These are phyloP conservation scores for Talaromyces marneffei DNA, from an alignment of 2,329 filamentous ascomycete species.

Conservation along the genomic window DNA sequence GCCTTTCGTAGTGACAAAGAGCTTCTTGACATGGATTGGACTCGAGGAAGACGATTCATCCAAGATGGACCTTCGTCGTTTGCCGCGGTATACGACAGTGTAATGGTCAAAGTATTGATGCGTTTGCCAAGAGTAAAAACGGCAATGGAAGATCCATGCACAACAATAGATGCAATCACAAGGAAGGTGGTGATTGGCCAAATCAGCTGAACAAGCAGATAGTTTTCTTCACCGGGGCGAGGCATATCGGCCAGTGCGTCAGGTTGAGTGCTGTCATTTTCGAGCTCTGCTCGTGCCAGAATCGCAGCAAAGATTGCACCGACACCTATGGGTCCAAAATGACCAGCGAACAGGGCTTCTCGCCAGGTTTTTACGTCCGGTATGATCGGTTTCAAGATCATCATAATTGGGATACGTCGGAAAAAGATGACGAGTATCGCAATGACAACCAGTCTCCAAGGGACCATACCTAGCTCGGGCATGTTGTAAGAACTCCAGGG, in stretches of 20 bases:
- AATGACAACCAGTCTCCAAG: conserved; percentile 90
- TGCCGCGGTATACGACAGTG: conserved; percentile 90
- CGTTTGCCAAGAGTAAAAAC: conserved; percentile 97
- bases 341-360: conserved; percentile 90
- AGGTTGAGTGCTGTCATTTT: conserved; percentile 69
- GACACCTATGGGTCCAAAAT: conserved; percentile 96
- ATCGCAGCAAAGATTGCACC: conserved; percentile 95
- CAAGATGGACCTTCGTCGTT: conserved; percentile 84
- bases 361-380: conserved; percentile 98
- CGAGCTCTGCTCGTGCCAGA: conserved; percentile 83
- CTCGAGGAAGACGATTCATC: conserved; percentile 86
- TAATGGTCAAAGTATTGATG: conserved; percentile 92
- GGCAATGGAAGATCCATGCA: conserved; percentile 96
- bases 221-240: conserved; percentile 51
- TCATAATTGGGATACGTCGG: conserved; percentile 91
- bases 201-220: conserved; percentile 72
- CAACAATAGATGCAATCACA: conserved; percentile 87
- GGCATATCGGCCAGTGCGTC: conserved; percentile 55
- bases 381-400: conserved; percentile 83
- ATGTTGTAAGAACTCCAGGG: conserved; percentile 91
- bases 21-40: conserved; percentile 76
- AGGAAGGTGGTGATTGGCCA: conserved; percentile 96
- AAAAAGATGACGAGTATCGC: conserved; percentile 93
- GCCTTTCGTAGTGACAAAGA: conserved; percentile 67
- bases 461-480: conserved; percentile 63